Evolutionary conservation across 1,284 basidiomycete species (phyloP).

Genomic region (Sanghuangporus weigelae): DNA sequence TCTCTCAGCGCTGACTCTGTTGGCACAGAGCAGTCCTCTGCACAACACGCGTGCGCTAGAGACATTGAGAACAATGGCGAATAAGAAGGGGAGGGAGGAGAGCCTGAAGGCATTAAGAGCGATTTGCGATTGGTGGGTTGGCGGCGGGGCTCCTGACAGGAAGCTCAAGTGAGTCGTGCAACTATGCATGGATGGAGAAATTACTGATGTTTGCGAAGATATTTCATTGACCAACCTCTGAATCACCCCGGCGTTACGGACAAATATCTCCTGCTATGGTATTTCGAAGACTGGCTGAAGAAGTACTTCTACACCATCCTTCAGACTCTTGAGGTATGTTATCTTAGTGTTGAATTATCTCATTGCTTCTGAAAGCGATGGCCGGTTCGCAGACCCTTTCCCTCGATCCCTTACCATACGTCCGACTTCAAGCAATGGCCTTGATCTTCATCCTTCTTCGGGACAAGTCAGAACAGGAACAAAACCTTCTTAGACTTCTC

Average conservation of each 20-base stretch:
- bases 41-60: constrained; percentile 86
- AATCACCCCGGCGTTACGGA: constrained; percentile 65
- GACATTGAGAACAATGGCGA: constrained; percentile 71
- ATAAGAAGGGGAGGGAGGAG: constrained; percentile 89
- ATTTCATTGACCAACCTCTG: constrained; percentile 90
- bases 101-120: constrained; percentile 86
- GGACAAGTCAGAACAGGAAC: constrained; percentile 95
- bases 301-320: constrained; percentile 94
- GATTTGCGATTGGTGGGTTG: constrained; percentile 96
- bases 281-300: constrained; percentile 97
- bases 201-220: constrained; percentile 40
- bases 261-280: constrained; percentile 76
- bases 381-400: constrained; percentile 58
- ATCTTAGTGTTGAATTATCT: constrained; percentile 17
- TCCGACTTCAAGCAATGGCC: constrained; percentile 75
- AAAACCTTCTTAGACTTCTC: constrained; percentile 87
- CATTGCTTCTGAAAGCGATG: not conserved
- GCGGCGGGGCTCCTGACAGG: constrained; percentile 74
- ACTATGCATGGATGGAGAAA: not conserved
- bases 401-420: constrained; percentile 84
- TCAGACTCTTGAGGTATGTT: constrained; percentile 78
- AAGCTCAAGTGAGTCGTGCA: constrained; percentile 69
- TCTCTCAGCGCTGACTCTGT: constrained; percentile 86
- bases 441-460: constrained; percentile 79
- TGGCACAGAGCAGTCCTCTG: constrained; percentile 87